Base-by-base conservation (phyloP, 164 flowering plant genomes). In the Berberis vulgaris region DNA sequence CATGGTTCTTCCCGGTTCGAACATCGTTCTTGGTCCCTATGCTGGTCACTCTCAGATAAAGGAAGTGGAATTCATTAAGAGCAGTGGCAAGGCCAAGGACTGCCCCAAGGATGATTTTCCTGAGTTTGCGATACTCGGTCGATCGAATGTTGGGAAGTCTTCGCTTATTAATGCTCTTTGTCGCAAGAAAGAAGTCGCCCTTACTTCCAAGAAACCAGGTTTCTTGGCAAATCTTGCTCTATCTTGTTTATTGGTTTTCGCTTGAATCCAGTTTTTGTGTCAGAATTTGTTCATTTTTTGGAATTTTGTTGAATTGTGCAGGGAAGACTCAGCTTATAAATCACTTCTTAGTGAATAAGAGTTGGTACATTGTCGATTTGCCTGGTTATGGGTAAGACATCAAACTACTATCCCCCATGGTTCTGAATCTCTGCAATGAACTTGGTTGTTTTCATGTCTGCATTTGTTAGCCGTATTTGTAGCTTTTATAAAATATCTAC, bases 161-260 rank as follows among this genome's bases (percentile, higher is more conserved):
- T 90, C 96, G 13, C 92, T 93, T 61, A 86, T 93, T 70, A 93
- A 93, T 71, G 67, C 91, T 43, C 81, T 93, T 13, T 86, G 80
- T 38, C 74, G 85, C 49, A 86, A 78, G 78, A 90, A 90, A 67
- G 97, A 86, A 60, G 81, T 93, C 10, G 98, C 97, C 41, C 92
- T 93, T 61, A 93, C 97, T 41, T 93, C 98, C n/a, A 93, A 93
- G 74, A 93, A 84, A 63, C 97, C 98, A 77, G 98, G 97, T 84
- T 63, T 75, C 26, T 6, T 46, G 38, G 58, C 5, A 7, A 57
- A 9, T 26, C 65, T 59, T 26, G 26, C 26, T 26, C 26, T 26
- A 26, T 26, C 26, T 56, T 62, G 57, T 61, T 45, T 40, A n/a
- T 26, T 61, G 39, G 26, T 42, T 63, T 57, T 40, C 40, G 43